Evolutionary conservation across 805 yeast genomes (phyloP).

Genomic region (Tetrapisispora namnaoensis): DNA sequence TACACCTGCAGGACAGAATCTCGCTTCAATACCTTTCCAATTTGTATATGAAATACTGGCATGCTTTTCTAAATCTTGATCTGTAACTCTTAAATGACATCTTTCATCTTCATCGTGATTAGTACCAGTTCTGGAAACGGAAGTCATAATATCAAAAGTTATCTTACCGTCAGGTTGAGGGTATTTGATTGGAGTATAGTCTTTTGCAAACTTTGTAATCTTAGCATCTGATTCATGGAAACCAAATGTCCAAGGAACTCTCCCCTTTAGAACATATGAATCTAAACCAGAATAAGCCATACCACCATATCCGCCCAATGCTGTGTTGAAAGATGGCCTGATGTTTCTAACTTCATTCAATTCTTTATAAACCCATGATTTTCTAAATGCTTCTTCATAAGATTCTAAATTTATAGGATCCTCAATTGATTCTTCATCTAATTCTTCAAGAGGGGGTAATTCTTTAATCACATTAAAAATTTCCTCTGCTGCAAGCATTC

Average conservation of each 20-base stretch:
- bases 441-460: constrained; percentile 33
- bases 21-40: constrained; percentile 77
- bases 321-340: constrained; percentile 78
- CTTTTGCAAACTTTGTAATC: constrained; percentile 56
- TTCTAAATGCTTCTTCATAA: constrained; percentile 55
- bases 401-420: constrained; percentile 41
- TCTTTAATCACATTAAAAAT: constrained; percentile 48
- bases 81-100: constrained; percentile 68
- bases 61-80: constrained; percentile 57
- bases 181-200: constrained; percentile 65
- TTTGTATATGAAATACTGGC: constrained; percentile 60
- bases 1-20: constrained; percentile 98
- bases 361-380: constrained; percentile 84
- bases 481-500: constrained; percentile 87
- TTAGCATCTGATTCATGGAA: constrained; percentile 63
- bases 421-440: constrained; percentile 32
- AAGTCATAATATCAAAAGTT: constrained; percentile 84
- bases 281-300: constrained; percentile 75
- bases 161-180: constrained; percentile 94
- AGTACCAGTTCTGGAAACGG: constrained; percentile 95
- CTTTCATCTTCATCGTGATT: constrained; percentile 91
- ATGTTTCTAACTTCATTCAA: constrained; percentile 78
- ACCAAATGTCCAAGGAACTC: constrained; percentile 78
- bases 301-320: constrained; percentile 75
- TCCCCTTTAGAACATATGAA: constrained; percentile 68